Conservation (phyloP, 345 rosid genomes). For the Citrus glauca region DNA sequence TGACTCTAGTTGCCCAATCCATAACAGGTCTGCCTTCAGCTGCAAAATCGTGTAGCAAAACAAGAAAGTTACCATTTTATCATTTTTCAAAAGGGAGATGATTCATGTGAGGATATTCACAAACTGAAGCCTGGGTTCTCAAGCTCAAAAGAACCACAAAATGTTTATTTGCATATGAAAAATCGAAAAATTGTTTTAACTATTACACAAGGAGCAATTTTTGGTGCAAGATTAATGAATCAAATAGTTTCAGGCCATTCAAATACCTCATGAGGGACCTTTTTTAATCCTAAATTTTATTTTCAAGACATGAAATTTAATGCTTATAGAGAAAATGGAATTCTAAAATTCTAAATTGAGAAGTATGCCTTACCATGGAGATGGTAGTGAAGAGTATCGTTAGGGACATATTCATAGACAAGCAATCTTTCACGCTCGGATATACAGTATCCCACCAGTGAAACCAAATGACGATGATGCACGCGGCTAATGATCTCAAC, state of each 20-base stretch:
- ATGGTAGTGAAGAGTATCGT: constrained; percentile 86
- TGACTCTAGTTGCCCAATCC: constrained; percentile 84
- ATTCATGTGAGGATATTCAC: background rate
- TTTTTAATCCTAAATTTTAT: background rate
- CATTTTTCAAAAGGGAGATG: background rate
- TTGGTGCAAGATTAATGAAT: background rate
- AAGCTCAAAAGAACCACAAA: background rate
- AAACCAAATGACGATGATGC: constrained; percentile 98
- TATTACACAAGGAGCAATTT: background rate
- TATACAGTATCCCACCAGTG: constrained; percentile 92
- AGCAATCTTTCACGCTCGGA: constrained; percentile 82
- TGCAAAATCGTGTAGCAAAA: constrained; percentile 27
- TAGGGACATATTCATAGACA: constrained; percentile 82
- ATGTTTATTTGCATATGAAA: background rate
- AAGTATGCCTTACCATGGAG: constrained; percentile 66
- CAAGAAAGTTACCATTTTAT: background rate
- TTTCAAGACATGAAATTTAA: background rate
- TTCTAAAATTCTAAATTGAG: background rate
- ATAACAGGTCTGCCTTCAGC: constrained; percentile 69
- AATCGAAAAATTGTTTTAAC: background rate
- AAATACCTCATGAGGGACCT: background rate
- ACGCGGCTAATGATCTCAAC: constrained; percentile 94
- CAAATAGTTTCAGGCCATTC: background rate
- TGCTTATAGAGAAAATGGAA: background rate
- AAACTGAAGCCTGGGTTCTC: background rate